Evolutionary conservation across 108 stramenopile genomes (phyloP), one percentile per base, ranked within the genome.

Genomic region (Fragilariopsis cylindrus): DNA sequence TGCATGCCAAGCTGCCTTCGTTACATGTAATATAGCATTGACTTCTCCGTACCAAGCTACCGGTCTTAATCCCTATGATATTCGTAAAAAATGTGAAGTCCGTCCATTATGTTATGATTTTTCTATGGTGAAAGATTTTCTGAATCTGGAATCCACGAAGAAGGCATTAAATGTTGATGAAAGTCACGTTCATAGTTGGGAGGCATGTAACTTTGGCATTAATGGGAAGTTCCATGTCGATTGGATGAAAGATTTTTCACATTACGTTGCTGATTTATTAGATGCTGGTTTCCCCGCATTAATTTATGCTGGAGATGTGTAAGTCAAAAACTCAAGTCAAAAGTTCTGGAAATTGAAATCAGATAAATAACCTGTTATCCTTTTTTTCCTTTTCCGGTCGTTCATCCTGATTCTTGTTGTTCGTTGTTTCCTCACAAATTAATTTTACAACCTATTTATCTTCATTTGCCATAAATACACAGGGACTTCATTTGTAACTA

Each of bases 401-500:
- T 30, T 0, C 30, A 30, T 30, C 0, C 30, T 30, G 30, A 30
- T 30, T 30, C 2, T 30, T 30, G 30, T 30, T 30, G 30, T 30
- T 30, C 30, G 30, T 30, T 30, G 30, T 30, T 30, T 30, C 30
- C 2, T 30, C 30, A 30, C 30, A 30, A 30, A 30, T 30, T 30
- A 30, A 30, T 30, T 30, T 30, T 30, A 30, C 30, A 30, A 30
- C 30, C 30, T 30, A 30, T 30, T 30, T 30, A 30, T 30, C 30
- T 30, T 30, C 30, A 30, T 30, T 30, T 30, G 30, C 30, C 30
- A 30, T 30, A 30, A 30, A 30, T 30, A 30, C 30, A 30, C 30
- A 30, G 30, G 30, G 98, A 99, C 81, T 98, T 93, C 81, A 98
- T 99, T 75, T 98, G 97, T 87, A 98, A 99, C 85, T 97, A 95